Evolutionary conservation across 106 monocot species (phyloP), one percentile per base, ranked within the genome.

Genomic region (Dioscorea dumetorum): DNA sequence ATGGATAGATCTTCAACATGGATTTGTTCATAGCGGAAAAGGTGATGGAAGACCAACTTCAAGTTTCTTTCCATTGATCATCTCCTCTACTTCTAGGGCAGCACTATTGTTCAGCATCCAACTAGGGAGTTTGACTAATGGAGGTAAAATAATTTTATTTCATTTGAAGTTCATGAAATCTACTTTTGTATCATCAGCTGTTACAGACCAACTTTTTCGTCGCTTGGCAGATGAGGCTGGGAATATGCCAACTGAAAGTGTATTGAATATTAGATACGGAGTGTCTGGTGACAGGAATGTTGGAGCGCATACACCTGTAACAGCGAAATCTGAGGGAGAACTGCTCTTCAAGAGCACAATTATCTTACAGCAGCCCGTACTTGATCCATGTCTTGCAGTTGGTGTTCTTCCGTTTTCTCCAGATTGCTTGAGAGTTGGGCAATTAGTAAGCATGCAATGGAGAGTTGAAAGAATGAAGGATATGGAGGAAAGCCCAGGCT

Each of bases 361-460:
- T 60, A 35, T 62, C 57, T 67, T 99, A 28, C 92, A 99, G 54
- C 73, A 78, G 16, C 92, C 92, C 32, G 86, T 93, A 56, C 90
- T 99, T 64, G 84, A 99, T 82, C 97, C 92, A 61, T 92, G 73
- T 62, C 54, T 99, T 2, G 83, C 97, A 10, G 87, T 99, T 79
- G 97, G 97, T 50, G 92, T 93, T 82, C 84, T 99, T 77, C 84
- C 89, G 12, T 82, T 92, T 74, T 79, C 92, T 64, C 85, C 83
- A 11, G 87, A 87, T 65, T 78, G 86, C 72, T 57, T 99, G 48
- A 84, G 84, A 78, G 92, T 92, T 69, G 97, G 92, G 16, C 87
- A 99, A n/a, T 72, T 99, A 61, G 80, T 92, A 8, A 83, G 68
- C 71, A 81, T 99, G 78, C 79, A 79, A 59, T 99, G 93, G 99